These are phyloP conservation scores for Sophora flavescens DNA, from an alignment of 306 rosid species.

Conservation along the genomic window DNA sequence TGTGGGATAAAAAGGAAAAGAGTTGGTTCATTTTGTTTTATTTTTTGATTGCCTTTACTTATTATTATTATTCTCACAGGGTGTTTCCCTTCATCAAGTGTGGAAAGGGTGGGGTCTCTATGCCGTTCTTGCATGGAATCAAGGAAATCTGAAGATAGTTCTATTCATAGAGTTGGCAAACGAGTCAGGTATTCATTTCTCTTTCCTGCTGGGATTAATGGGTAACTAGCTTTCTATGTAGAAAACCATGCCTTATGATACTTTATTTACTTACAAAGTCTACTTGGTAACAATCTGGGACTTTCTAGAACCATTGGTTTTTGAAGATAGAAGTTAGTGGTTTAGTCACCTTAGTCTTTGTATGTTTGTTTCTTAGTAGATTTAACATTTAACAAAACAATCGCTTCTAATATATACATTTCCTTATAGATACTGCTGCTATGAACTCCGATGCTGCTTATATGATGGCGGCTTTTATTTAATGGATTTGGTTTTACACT, in stretches of 20 bases:
- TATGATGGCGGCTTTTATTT: not conserved
- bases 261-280: not conserved
- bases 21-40: not conserved
- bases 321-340: slow-evolving; percentile 26
- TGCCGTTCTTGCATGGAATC: slow-evolving; percentile 81
- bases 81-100: slow-evolving; percentile 77
- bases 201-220: not conserved
- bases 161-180: slow-evolving; percentile 51
- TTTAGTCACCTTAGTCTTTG: slow-evolving; percentile 14
- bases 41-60: slow-evolving; percentile 33
- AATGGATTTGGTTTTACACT: slow-evolving; percentile 27
- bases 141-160: slow-evolving; percentile 55
- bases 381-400: not conserved
- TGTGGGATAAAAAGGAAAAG: slow-evolving; percentile 5
- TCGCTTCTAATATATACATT: slow-evolving; percentile 8
- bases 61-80: slow-evolving; percentile 50
- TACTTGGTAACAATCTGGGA: slow-evolving; percentile 4
- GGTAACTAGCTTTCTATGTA: slow-evolving; percentile 27
- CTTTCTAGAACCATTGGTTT: slow-evolving; percentile 18
- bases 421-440: slow-evolving; percentile 17
- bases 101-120: slow-evolving; percentile 68
- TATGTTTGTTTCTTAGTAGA: not conserved
- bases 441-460: not conserved
- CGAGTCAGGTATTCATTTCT: slow-evolving; percentile 65
- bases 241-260: not conserved